Conservation (phyloP, 140 eudicot species). For the Ambrosia hybrid region DNA sequence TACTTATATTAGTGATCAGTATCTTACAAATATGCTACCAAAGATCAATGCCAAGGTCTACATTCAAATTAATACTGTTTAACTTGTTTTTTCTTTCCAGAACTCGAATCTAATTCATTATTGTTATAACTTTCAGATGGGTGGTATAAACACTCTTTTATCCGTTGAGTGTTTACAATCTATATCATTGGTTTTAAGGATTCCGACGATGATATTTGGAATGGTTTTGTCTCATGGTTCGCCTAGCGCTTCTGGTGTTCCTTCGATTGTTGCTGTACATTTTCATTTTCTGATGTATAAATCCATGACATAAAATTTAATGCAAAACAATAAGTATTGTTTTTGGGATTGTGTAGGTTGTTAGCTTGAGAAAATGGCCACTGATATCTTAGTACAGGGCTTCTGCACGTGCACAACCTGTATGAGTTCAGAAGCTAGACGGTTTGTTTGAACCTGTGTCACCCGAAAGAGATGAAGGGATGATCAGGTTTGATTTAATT, state of each 20-base stretch:
- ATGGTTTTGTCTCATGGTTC: slow-evolving; percentile 56
- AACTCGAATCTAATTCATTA: too few species aligned
- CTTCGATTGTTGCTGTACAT: slow-evolving; percentile 23
- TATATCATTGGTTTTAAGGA: slow-evolving; percentile 46
- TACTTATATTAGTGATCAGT: slow-evolving; percentile 48
- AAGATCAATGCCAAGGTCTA: slow-evolving; percentile 64
- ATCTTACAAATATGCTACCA: too few species aligned
- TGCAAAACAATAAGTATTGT: not conserved
- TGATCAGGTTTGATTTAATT: slow-evolving; percentile 35
- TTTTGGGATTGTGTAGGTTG: slow-evolving; percentile 15
- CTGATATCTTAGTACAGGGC: too few species aligned
- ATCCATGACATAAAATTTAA: not conserved
- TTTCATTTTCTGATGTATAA: not conserved
- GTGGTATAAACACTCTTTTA: too few species aligned
- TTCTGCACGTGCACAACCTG: slow-evolving; percentile 29
- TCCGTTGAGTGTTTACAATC: slow-evolving; percentile 28
- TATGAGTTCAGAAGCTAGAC: slow-evolving; percentile 30
- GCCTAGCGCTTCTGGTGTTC: slow-evolving; percentile 6
- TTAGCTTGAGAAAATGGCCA: not conserved
- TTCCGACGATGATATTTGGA: slow-evolving; percentile 20
- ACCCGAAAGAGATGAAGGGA: slow-evolving; percentile 4
- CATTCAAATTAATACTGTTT: not conserved
- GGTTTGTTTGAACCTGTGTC: slow-evolving; percentile 17
- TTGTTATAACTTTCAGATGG: too few species aligned
- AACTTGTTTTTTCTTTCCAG: too few species aligned